Evolutionary conservation across 2,329 filamentous ascomycete genomes (phyloP).

Genomic region (Botrytis galanthina): DNA sequence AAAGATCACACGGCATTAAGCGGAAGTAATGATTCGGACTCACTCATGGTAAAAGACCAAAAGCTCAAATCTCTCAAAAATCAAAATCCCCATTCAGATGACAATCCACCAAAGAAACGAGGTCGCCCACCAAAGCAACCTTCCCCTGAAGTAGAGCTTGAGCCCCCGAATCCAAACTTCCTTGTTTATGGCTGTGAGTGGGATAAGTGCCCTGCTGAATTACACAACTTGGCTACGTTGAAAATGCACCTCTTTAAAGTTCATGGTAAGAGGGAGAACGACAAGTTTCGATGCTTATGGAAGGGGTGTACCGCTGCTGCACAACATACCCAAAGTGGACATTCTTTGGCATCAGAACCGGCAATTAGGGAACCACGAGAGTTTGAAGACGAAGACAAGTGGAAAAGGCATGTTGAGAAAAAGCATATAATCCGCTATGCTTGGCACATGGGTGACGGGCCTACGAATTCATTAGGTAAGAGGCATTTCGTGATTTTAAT

Average conservation of each 20-base stretch:
- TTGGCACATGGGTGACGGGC: constrained; percentile 62
- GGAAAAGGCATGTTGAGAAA: constrained; percentile 52
- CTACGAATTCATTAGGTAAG: constrained; percentile 38
- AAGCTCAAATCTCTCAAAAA: neutral
- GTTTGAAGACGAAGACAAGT: constrained; percentile 36
- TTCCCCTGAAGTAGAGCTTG: constrained; percentile 14
- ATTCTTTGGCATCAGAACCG: constrained; percentile 21
- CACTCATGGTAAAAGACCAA: neutral
- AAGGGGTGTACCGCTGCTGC: constrained; percentile 40
- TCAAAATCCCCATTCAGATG: neutral
- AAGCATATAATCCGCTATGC: constrained; percentile 52
- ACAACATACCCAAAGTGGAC: constrained; percentile 24
- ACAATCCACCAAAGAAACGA: constrained; percentile 23
- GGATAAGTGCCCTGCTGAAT: constrained; percentile 55
- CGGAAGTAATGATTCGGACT: neutral
- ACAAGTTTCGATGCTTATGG: constrained; percentile 42
- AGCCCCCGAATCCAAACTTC: constrained; percentile 43
- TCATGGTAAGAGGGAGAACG: constrained; percentile 42
- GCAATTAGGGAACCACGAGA: constrained; percentile 1
- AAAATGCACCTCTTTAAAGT: constrained; percentile 52
- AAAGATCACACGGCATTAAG: neutral
- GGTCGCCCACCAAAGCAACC: constrained; percentile 23
- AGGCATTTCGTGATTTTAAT: neutral
- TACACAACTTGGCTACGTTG: constrained; percentile 61
- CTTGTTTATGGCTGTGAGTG: constrained; percentile 59